Base-by-base conservation (phyloP, 1,284 basidiomycete genomes). In the Ustilago hordei region DNA sequence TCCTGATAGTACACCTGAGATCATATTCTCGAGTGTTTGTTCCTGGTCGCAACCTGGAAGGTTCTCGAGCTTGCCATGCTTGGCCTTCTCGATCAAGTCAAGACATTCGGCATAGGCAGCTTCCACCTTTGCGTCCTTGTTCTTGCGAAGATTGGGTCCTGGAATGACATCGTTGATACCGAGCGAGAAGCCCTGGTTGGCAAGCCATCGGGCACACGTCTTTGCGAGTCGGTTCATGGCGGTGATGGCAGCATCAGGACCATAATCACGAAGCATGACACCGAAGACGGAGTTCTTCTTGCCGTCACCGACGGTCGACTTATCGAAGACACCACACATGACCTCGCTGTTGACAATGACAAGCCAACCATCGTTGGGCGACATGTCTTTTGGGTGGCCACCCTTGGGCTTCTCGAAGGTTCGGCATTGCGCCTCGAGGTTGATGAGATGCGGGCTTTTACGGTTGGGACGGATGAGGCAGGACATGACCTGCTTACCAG, bases 221-320 rank as follows among this genome's bases (percentile, higher is more conserved):
- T 99, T 99, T 28, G 97, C 96, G 17, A 98, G 88, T 54, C 95
- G 90, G 86, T 95, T 96, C 97, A 99, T 99, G 15, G 95, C 95
- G 34, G 91, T 89, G 0, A 95, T 94, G 0, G 97, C 96, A 85
- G 95, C 95, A 83, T 98, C 92, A 2, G 94, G 90, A 8, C 97
- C 97, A 86, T 97, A 99, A 87, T 99, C 97, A 69, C 97, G 90
- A 87, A 98, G 90, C 81, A 99, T 98, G 58, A 98, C 94, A 75
- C 96, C 96, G 83, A 99, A 99, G 41, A 99, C 94, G 2, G 95
- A 98, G 86, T 98, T 98, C 89, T 99, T 99, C 90, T 99, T 99
- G 63, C 97, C 97, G 83, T 95, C 94, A 66, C 97, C 97, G 6
- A 99, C 93, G 0, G 95, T 98, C 23, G 94, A 94, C 88, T 99